Evolutionary conservation across 805 yeast genomes (phyloP).

Genomic region (Hanseniaspora singularis): DNA sequence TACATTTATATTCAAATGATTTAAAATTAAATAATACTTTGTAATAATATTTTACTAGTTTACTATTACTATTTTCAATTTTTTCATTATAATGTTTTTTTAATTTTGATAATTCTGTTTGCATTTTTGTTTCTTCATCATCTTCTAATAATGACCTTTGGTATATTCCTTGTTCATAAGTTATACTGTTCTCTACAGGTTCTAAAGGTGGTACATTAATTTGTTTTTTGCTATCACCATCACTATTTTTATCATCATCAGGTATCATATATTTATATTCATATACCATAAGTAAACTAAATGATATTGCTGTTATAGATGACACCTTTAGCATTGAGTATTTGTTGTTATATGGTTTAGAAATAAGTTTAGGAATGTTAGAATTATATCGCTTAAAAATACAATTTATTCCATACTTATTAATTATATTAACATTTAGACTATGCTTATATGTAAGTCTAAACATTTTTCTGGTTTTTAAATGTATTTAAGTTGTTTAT

Average conservation of each 20-base stretch:
- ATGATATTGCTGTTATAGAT: not conserved
- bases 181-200: not conserved
- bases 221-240: not conserved
- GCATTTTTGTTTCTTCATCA: not conserved
- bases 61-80: no score
- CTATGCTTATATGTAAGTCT: no score
- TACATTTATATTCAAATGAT: no score
- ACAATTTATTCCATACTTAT: no score
- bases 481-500: no score
- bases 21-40: no score
- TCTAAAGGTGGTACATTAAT: slow-evolving; percentile 7
- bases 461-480: no score
- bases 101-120: not conserved
- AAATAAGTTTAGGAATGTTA: not conserved
- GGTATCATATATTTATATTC: not conserved
- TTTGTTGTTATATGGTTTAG: slow-evolving; percentile 1
- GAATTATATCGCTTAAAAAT: not conserved
- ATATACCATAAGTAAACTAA: not conserved
- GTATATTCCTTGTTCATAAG: slow-evolving; percentile 9
- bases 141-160: slow-evolving; percentile 6
- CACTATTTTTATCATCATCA: not conserved
- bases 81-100: no score
- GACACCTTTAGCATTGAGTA: slow-evolving; percentile 7
- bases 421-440: no score
- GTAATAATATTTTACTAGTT: no score